A percentile compares a stretch with the other conserved stretches of the same genome.
These are phyloP conservation scores for Acanthamoeba royreba DNA, from an alignment of 208 protist species.

Conservation along the genomic window DNA sequence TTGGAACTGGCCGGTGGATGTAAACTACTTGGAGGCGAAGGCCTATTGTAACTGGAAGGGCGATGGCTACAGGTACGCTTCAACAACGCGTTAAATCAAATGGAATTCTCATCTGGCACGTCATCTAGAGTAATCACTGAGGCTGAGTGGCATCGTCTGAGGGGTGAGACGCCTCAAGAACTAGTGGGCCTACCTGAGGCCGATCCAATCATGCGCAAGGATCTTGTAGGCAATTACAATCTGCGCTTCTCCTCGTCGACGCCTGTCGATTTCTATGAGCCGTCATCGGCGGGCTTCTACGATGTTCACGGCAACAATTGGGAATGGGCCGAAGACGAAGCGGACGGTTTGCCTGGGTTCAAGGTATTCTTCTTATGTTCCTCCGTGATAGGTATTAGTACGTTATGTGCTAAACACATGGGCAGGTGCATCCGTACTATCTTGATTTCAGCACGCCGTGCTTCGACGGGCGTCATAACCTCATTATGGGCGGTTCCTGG, in stretches of 20 bases:
- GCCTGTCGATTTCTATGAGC: not conserved
- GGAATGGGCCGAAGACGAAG: conserved; percentile 90
- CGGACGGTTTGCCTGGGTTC: conserved; percentile 90
- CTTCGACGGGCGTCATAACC: conserved; percentile 91
- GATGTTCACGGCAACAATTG: conserved; percentile 95
- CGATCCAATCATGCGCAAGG: conserved; percentile 70
- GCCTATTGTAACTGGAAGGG: conserved; percentile 90
- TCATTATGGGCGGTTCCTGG: conserved; percentile 94
- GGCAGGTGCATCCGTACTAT: conserved; percentile 89
- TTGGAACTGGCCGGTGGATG: conserved; percentile 93
- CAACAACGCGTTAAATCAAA: too few species aligned
- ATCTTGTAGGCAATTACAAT: not conserved
- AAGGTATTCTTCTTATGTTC: not conserved
- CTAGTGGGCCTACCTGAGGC: conserved; percentile 85
- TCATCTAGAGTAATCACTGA: not conserved
- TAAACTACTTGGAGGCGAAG: conserved; percentile 93
- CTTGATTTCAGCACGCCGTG: conserved; percentile 95
- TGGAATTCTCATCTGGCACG: too few species aligned
- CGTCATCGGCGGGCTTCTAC: conserved; percentile 70
- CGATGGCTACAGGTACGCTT: not conserved
- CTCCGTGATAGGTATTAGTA: not conserved
- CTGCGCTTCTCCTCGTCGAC: not conserved
- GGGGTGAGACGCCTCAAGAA: conserved; percentile 84
- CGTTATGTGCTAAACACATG: not conserved
- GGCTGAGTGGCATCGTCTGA: conserved; percentile 60